Percentiles rank a stretch among this genome's conserved stretches.
Conservation (phyloP, 2,329 filamentous ascomycete species). For the Cytospora mali region DNA sequence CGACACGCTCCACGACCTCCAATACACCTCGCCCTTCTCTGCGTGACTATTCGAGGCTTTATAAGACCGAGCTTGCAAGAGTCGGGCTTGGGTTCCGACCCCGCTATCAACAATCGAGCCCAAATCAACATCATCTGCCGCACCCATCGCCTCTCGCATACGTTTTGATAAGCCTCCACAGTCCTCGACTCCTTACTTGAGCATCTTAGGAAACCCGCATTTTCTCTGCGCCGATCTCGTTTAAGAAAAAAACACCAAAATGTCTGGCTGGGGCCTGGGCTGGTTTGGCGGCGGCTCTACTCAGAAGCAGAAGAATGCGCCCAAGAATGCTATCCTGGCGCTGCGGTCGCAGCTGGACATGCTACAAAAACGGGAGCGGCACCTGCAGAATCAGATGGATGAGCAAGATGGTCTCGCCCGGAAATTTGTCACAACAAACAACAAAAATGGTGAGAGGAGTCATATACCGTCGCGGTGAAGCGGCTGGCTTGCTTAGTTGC, state of each 20-base stretch:
- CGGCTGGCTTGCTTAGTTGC: neutral
- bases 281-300: constrained; percentile 91
- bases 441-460: constrained; percentile 75
- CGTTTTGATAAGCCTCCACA: constrained; percentile 20
- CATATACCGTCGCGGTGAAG: constrained; percentile 3
- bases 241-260: constrained; percentile 44
- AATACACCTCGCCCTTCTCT: neutral
- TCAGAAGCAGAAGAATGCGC: constrained; percentile 87
- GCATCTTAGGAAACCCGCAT: neutral
- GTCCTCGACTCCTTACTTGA: neutral
- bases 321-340: constrained; percentile 93
- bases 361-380: constrained; percentile 94
- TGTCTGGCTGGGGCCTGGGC: constrained; percentile 67
- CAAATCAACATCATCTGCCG: constrained; percentile 17
- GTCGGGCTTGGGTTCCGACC: constrained; percentile 10
- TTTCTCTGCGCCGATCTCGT: neutral
- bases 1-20: constrained; percentile 1
- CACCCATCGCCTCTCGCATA: constrained; percentile 4
- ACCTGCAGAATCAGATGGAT: constrained; percentile 87
- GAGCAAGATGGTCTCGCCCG: constrained; percentile 87
- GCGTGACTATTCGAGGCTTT: neutral
- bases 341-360: constrained; percentile 91
- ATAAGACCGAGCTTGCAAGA: constrained; percentile 6
- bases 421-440: constrained; percentile 88
- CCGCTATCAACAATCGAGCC: constrained; percentile 23